Percentiles rank a stretch among this genome's conserved stretches.
Evolutionary conservation across 164 flowering plant species (phyloP).

Genomic region (Taxillus chinensis): DNA sequence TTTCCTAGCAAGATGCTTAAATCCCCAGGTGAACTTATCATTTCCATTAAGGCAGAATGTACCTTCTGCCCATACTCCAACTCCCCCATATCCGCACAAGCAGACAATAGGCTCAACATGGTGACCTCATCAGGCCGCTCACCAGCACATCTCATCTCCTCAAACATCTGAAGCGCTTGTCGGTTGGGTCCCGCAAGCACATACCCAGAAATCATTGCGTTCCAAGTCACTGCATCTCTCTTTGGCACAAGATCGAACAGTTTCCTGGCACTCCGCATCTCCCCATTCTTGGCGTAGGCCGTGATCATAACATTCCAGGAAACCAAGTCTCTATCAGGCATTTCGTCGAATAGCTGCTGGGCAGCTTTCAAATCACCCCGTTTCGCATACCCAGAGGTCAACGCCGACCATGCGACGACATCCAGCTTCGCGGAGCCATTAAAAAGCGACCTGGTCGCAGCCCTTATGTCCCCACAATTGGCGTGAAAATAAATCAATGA

Average conservation of each 20-base stretch:
- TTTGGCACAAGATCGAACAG: slow-evolving; percentile 42
- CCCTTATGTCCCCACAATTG: slow-evolving; percentile 49
- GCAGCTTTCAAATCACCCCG: slow-evolving; percentile 48
- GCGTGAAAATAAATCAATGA: slow-evolving; percentile 63
- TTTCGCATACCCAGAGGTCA: slow-evolving; percentile 66
- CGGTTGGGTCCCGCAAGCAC: slow-evolving; percentile 27
- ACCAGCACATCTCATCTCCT: slow-evolving; percentile 46
- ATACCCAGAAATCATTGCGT: slow-evolving; percentile 57
- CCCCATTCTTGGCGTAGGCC: slow-evolving; percentile 53
- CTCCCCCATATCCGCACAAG: slow-evolving; percentile 50
- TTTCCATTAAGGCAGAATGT: slow-evolving; percentile 30
- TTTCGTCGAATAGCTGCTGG: slow-evolving; percentile 44
- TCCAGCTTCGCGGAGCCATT: slow-evolving; percentile 36
- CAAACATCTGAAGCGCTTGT: slow-evolving; percentile 48
- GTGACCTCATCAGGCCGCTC: slow-evolving; percentile 59
- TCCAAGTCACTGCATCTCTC: slow-evolving; percentile 60
- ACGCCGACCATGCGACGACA: slow-evolving; percentile 71
- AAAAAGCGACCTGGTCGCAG: slow-evolving; percentile 39
- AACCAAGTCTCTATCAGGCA: slow-evolving; percentile 68
- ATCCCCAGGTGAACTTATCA: slow-evolving; percentile 9
- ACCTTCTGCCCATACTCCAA: slow-evolving; percentile 45
- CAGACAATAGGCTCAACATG: slow-evolving; percentile 48
- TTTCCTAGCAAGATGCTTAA: slow-evolving; percentile 35
- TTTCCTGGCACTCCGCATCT: slow-evolving; percentile 50
- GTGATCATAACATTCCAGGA: slow-evolving; percentile 91